Percentiles rank a stretch among this genome's conserved stretches.
Evolutionary conservation across 805 yeast species (phyloP).

Genomic region (Dipodascopsis uninucleata): DNA sequence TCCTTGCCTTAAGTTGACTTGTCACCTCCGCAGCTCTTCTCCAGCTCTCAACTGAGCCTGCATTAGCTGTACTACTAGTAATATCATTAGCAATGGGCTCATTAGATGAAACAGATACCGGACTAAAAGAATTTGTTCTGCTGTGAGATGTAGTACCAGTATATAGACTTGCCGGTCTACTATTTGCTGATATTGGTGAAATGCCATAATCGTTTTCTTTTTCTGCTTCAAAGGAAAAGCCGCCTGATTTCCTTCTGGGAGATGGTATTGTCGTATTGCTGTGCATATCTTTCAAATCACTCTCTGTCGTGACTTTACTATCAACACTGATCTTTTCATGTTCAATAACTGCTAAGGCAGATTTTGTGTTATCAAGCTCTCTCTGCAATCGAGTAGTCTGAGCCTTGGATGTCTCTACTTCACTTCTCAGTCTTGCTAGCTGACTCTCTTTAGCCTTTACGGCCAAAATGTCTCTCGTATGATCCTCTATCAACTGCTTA

Average conservation of each 20-base stretch:
- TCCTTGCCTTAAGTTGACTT: constrained; percentile 75
- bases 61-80: background rate
- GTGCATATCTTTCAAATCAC: constrained; percentile 1
- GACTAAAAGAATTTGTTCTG: constrained; percentile 2
- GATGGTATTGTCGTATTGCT: background rate
- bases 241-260: constrained; percentile 1
- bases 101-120: background rate
- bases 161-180: no score
- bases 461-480: constrained; percentile 48
- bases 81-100: background rate
- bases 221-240: constrained; percentile 11
- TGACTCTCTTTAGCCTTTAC: constrained; percentile 69
- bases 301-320: background rate
- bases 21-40: constrained; percentile 87
- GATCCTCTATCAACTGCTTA: constrained; percentile 45
- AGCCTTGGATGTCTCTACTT: constrained; percentile 55
- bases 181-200: background rate
- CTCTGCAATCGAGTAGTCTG: constrained; percentile 38
- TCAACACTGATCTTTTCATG: background rate
- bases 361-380: constrained; percentile 46
- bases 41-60: constrained; percentile 55
- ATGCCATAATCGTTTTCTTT: constrained; percentile 16
- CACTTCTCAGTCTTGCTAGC: constrained; percentile 55
- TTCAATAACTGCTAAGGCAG: constrained; percentile 8
- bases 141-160: no score